These are phyloP conservation scores for Agaricus subrufescens DNA, from an alignment of 768 basidiomycete species.

Conservation along the genomic window DNA sequence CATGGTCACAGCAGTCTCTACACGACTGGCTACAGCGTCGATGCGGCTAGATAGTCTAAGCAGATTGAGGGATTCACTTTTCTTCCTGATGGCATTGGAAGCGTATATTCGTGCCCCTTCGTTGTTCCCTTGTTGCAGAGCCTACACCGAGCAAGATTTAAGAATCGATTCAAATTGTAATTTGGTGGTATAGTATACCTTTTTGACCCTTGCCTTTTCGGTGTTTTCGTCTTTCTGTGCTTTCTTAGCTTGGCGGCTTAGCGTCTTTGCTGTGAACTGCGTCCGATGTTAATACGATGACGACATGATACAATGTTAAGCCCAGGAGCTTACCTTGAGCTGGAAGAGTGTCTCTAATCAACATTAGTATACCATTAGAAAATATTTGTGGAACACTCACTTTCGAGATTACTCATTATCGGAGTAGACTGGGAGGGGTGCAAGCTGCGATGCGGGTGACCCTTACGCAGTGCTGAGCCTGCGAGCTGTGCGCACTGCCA, in stretches of 20 bases:
- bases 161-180: background rate
- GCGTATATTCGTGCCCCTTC: conserved; percentile 98
- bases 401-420: conserved; percentile 82
- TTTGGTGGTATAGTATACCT: conserved; percentile 43
- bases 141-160: conserved; percentile 44
- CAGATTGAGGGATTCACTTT: conserved; percentile 89
- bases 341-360: conserved; percentile 92
- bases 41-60: conserved; percentile 87
- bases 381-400: conserved; percentile 42
- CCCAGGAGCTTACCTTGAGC: conserved; percentile 66
- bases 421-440: background rate
- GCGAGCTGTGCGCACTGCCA: conserved; percentile 4
- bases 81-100: conserved; percentile 97
- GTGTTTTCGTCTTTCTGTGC: conserved; percentile 91
- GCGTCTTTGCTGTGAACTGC: conserved; percentile 98
- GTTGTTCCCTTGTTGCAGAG: conserved; percentile 92
- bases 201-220: conserved; percentile 91
- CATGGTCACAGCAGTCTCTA: conserved; percentile 99
- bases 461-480: background rate
- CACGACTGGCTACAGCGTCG: conserved; percentile 94
- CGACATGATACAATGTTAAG: conserved; percentile 5
- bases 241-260: conserved; percentile 94
- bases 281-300: background rate
- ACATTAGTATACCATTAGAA: conserved; percentile 22
- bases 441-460: background rate